Conservation (phyloP, 2,329 filamentous ascomycete species). For the Hymenoscyphus fraxineus region DNA sequence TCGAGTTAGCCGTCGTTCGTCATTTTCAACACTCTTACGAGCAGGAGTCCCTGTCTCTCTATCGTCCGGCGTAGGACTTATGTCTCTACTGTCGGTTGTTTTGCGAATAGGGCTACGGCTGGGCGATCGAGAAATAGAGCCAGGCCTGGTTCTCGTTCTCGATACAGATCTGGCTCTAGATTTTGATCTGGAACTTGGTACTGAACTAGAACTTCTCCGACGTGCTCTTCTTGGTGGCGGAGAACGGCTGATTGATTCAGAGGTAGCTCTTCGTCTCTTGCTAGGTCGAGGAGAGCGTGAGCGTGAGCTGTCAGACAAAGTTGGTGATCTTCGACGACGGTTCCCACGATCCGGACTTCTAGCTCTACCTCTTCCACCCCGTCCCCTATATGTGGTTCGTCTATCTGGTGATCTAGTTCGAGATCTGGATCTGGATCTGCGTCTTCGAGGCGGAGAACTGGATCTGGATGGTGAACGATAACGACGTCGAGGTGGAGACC, state of each 20-base stretch:
- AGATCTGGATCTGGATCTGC: slow-evolving; percentile 28
- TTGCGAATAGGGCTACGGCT: slow-evolving; percentile 28
- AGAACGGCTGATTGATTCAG: slow-evolving; percentile 30
- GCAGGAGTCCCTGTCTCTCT: slow-evolving; percentile 16
- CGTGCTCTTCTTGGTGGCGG: slow-evolving; percentile 30
- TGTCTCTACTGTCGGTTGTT: slow-evolving; percentile 20
- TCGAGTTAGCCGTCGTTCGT: slow-evolving; percentile 35
- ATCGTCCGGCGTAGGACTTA: slow-evolving; percentile 27
- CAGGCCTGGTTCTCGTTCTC: slow-evolving; percentile 31
- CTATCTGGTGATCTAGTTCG: slow-evolving; percentile 33
- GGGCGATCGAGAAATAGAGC: slow-evolving; percentile 21
- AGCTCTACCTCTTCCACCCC: slow-evolving; percentile 29
- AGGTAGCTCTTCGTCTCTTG: slow-evolving; percentile 33
- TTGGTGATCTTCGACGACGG: slow-evolving; percentile 29
- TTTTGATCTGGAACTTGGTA: slow-evolving; percentile 25
- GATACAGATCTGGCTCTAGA: slow-evolving; percentile 34
- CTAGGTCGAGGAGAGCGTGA: slow-evolving; percentile 29
- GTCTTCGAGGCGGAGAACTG: slow-evolving; percentile 32
- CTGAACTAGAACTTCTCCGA: slow-evolving; percentile 18
- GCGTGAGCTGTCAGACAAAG: slow-evolving; percentile 22
- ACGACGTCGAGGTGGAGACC: slow-evolving; percentile 28
- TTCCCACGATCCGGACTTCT: slow-evolving; percentile 33
- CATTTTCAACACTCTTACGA: slow-evolving; percentile 32
- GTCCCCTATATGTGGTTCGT: slow-evolving; percentile 28
- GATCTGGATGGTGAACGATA: slow-evolving; percentile 32